phyloP scores from a whole-genome alignment of 2,329 filamentous ascomycete species.

The Thelonectria discophora region DNA sequence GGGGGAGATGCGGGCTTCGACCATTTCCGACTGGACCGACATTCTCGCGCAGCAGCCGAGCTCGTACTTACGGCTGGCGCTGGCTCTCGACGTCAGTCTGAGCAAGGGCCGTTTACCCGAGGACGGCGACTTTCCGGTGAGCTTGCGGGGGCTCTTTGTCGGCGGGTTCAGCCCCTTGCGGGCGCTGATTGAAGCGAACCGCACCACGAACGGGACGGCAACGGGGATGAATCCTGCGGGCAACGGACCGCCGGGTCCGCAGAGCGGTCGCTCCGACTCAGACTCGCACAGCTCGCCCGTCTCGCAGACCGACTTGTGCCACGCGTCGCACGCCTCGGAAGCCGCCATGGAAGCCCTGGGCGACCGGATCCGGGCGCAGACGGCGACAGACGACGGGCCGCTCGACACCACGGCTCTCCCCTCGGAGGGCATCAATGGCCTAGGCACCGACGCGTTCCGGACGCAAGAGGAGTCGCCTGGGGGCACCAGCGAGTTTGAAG shows the following conservation, averaged over 20 bases:
- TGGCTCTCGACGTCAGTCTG: conserved; percentile 55
- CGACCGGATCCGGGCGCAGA: conserved; percentile 22
- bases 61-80: conserved; percentile 53
- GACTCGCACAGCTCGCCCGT: conserved; percentile 32
- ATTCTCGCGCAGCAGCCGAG: conserved; percentile 52
- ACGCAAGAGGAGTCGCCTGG: conserved; percentile 40
- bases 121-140: conserved; percentile 53
- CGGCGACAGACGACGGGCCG: conserved; percentile 12
- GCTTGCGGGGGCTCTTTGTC: conserved; percentile 49
- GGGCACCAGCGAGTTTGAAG: conserved; percentile 36
- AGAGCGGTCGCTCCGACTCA: conserved; percentile 18
- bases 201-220: conserved; percentile 9
- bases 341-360: conserved; percentile 25
- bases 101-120: conserved; percentile 53
- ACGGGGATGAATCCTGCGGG: neutral
- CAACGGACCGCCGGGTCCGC: neutral
- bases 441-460: conserved; percentile 46
- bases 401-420: conserved; percentile 33
- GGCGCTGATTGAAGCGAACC: conserved; percentile 43
- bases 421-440: conserved; percentile 44
- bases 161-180: conserved; percentile 50
- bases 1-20: conserved; percentile 25
- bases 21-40: conserved; percentile 53
- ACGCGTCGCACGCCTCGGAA: conserved; percentile 30
- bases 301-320: conserved; percentile 29